phyloP scores from a whole-genome alignment of 2,329 filamentous ascomycete genomes.

The Colletotrichum sp. region DNA sequence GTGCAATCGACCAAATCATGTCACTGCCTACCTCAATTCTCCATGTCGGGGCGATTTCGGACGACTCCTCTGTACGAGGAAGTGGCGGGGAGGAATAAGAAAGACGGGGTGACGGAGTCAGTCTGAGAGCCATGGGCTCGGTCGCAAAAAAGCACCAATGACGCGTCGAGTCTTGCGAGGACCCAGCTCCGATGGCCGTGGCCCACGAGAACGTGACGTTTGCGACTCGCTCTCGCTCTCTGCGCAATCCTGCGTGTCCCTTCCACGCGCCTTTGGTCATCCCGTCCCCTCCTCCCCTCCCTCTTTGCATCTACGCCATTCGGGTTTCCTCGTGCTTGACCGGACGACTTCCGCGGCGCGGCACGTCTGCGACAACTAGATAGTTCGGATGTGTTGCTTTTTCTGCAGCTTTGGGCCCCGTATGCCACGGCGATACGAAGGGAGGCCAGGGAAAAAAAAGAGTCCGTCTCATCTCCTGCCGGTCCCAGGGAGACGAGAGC shows the following conservation, averaged over 20 bases:
- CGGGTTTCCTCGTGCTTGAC: neutral
- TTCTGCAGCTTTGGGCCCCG: neutral
- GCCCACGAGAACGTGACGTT: neutral
- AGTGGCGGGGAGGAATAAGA: slow-evolving; percentile 1
- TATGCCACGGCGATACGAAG: neutral
- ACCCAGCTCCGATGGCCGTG: slow-evolving; percentile 8
- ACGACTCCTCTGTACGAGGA: neutral
- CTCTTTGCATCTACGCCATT: neutral
- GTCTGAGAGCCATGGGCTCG: neutral
- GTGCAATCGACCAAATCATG: neutral
- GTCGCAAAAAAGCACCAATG: slow-evolving; percentile 12
- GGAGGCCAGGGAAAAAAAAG: neutral
- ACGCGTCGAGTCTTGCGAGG: neutral
- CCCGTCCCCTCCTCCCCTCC: neutral
- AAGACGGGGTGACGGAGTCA: neutral
- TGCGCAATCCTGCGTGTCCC: neutral
- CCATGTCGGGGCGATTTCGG: neutral
- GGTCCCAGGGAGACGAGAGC: neutral
- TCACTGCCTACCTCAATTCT: neutral
- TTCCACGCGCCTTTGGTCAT: neutral
- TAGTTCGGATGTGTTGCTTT: neutral
- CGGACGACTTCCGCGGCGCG: slow-evolving; percentile 5
- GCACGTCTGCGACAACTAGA: neutral
- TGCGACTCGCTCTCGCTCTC: neutral
- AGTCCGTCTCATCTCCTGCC: neutral